phyloP scores from a whole-genome alignment of 2,329 filamentous ascomycete genomes.

The Pseudogymnoascus sp. region DNA sequence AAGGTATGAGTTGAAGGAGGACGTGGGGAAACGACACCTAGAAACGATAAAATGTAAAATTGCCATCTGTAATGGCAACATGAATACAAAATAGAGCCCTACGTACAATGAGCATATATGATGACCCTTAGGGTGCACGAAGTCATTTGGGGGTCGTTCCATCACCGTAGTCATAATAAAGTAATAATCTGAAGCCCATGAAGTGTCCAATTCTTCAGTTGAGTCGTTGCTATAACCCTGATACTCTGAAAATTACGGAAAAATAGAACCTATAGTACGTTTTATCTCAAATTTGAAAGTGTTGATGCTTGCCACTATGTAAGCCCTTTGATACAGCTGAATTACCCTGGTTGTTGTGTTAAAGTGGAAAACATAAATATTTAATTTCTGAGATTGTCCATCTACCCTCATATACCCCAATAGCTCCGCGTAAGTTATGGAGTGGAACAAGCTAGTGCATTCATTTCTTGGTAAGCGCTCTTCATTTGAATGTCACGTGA shows the following conservation, averaged over 20 bases:
- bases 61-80: neutral
- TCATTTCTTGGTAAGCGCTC: conserved; percentile 28
- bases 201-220: neutral
- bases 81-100: neutral
- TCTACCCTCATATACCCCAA: neutral
- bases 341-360: neutral
- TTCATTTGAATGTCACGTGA: neutral
- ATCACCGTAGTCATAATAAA: neutral
- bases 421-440: conserved; percentile 15
- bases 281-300: neutral
- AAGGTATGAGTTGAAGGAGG: neutral
- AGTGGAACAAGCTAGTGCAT: conserved; percentile 32
- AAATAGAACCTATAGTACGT: neutral
- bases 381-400: neutral
- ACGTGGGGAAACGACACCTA: neutral
- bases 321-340: neutral
- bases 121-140: neutral
- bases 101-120: neutral
- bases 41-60: neutral
- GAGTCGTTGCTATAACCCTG: neutral
- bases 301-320: neutral
- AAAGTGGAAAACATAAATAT: neutral
- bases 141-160: neutral
- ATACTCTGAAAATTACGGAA: neutral
- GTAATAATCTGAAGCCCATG: neutral